phyloP scores from a whole-genome alignment of 192 early-diverging fungal species.

The Podochytrium sp. region DNA sequence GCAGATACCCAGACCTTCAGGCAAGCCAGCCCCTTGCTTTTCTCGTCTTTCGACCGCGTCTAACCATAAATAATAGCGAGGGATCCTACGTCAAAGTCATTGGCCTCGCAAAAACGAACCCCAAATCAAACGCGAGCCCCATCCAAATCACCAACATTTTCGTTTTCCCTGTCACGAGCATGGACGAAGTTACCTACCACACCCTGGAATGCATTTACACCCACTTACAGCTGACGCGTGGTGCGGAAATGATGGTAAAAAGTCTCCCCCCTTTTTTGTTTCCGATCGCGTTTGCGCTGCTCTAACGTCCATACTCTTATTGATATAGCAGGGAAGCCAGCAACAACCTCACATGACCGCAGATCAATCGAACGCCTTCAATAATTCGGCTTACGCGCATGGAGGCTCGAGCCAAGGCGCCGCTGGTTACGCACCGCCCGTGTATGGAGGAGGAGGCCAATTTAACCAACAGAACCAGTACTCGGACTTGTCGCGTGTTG shows the following conservation, averaged over 20 bases:
- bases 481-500: conserved; percentile 5
- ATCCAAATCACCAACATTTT: conserved; percentile 37
- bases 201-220: conserved; percentile 68
- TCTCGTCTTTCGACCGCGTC: background rate
- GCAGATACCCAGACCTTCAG: conserved; percentile 6
- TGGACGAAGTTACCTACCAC: conserved; percentile 82
- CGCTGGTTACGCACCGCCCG: too few relatives aligned
- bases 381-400: background rate
- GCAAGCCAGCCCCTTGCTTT: conserved; percentile 4
- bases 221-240: conserved; percentile 61
- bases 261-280: background rate
- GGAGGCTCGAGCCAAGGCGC: background rate
- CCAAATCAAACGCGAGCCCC: conserved; percentile 56
- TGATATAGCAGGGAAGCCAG: too few relatives aligned
- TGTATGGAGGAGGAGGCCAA: too few relatives aligned
- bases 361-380: conserved; percentile 21
- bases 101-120: conserved; percentile 64
- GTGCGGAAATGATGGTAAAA: background rate
- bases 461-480: background rate
- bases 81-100: conserved; percentile 75
- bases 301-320: background rate
- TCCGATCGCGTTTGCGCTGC: background rate
- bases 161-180: conserved; percentile 62
- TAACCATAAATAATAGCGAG: conserved; percentile 41
- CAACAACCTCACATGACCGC: conserved; percentile 20